Percentiles rank a stretch among this genome's conserved stretches.
Evolutionary conservation across 345 rosid species (phyloP).

Genomic region (Brassica nigra): DNA sequence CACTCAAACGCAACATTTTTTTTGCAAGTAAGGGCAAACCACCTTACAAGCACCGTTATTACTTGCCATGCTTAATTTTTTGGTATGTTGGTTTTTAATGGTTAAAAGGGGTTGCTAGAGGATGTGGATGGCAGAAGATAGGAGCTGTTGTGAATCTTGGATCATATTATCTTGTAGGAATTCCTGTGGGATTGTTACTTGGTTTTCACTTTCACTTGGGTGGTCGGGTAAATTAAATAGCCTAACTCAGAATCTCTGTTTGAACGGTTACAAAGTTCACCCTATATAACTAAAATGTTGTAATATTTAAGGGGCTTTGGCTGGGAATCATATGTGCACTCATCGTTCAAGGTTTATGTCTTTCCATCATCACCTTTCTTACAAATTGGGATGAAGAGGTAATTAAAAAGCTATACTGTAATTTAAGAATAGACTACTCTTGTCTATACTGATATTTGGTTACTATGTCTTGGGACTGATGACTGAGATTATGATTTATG

Average conservation of each 20-base stretch:
- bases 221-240: constrained; percentile 40
- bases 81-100: background rate
- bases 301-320: constrained; percentile 52
- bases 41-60: background rate
- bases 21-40: constrained; percentile 17
- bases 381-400: constrained; percentile 52
- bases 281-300: background rate
- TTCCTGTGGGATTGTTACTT: constrained; percentile 46
- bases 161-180: constrained; percentile 50
- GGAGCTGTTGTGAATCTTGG: constrained; percentile 52
- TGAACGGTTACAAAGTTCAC: background rate
- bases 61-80: background rate
- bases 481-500: background rate
- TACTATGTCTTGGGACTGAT: background rate
- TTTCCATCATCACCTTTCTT: constrained; percentile 33
- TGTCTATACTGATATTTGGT: background rate
- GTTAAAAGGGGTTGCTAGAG: constrained; percentile 54
- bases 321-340: constrained; percentile 54
- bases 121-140: constrained; percentile 59
- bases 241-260: background rate
- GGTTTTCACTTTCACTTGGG: constrained; percentile 46
- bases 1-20: background rate
- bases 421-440: background rate
- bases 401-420: background rate
- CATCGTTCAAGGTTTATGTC: constrained; percentile 43